A percentile compares a stretch with the other conserved stretches of the same genome.
Evolutionary conservation across 306 rosid genomes (phyloP).

Genomic region (Mucuna pruriens): DNA sequence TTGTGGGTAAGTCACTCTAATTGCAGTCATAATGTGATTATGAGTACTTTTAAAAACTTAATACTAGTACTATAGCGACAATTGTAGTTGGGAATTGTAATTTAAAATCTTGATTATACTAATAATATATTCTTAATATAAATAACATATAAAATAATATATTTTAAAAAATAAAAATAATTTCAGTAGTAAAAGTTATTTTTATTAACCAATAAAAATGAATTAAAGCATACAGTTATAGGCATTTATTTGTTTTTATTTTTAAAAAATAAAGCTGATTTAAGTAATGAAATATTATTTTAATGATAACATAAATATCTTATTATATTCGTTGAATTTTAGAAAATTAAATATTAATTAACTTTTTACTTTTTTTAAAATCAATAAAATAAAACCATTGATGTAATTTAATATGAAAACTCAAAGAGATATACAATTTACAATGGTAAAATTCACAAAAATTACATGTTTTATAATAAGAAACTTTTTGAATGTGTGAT

Average conservation of each 20-base stretch:
- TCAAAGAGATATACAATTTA: too few relatives aligned
- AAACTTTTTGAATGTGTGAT: too few relatives aligned
- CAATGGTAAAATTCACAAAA: background rate
- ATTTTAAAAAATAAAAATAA: too few relatives aligned
- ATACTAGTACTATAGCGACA: too few relatives aligned
- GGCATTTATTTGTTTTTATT: background rate
- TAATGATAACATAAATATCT: background rate
- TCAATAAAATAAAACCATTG: background rate
- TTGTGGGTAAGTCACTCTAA: background rate
- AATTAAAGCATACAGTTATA: too few relatives aligned
- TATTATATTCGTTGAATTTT: too few relatives aligned
- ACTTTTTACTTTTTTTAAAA: background rate
- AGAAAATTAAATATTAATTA: too few relatives aligned
- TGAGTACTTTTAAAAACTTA: background rate
- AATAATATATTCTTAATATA: background rate
- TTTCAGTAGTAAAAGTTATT: too few relatives aligned
- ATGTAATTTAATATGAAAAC: too few relatives aligned
- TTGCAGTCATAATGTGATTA: background rate
- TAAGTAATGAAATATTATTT: background rate
- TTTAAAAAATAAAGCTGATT: background rate
- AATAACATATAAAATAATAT: too few relatives aligned
- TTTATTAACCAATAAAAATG: too few relatives aligned
- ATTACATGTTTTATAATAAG: background rate
- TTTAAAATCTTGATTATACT: background rate
- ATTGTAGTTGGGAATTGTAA: background rate